Conservation (phyloP, 495 filamentous ascomycete species). For the Gamarada debralockiae region DNA sequence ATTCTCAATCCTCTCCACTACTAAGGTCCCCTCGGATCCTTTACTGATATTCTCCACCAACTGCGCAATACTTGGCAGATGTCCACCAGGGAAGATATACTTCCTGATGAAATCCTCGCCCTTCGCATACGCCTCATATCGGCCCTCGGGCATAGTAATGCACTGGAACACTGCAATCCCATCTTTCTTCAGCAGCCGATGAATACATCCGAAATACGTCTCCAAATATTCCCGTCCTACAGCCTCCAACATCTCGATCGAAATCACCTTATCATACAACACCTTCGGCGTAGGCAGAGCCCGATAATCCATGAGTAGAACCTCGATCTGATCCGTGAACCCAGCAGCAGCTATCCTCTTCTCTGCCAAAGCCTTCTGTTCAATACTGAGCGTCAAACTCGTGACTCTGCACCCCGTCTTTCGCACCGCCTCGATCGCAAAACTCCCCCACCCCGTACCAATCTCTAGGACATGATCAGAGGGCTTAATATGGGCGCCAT, state of each 20-base stretch:
- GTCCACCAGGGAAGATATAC: conserved; percentile 73
- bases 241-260: conserved; percentile 74
- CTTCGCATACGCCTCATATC: conserved; percentile 41
- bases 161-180: conserved; percentile 71
- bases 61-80: conserved; percentile 62
- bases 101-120: conserved; percentile 60
- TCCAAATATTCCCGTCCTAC: conserved; percentile 62
- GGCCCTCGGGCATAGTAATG: conserved; percentile 67
- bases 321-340: conserved; percentile 46
- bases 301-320: conserved; percentile 60
- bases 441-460: conserved; percentile 66
- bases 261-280: conserved; percentile 65
- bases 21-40: conserved; percentile 52
- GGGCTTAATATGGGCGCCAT: conserved; percentile 52
- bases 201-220: conserved; percentile 56
- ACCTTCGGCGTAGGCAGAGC: conserved; percentile 44
- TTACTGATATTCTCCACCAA: conserved; percentile 54
- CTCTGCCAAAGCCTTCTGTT: conserved; percentile 60
- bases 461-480: conserved; percentile 67
- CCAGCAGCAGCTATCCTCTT: conserved; percentile 50
- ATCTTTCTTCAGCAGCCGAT: conserved; percentile 57
- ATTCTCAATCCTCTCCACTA: conserved; percentile 61
- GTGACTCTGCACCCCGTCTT: conserved; percentile 60
- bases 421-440: conserved; percentile 58
- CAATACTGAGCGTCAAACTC: conserved; percentile 54